Conservation (phyloP, 352 stramenopile genomes). For the Globisporangium rhizosaccharum region DNA sequence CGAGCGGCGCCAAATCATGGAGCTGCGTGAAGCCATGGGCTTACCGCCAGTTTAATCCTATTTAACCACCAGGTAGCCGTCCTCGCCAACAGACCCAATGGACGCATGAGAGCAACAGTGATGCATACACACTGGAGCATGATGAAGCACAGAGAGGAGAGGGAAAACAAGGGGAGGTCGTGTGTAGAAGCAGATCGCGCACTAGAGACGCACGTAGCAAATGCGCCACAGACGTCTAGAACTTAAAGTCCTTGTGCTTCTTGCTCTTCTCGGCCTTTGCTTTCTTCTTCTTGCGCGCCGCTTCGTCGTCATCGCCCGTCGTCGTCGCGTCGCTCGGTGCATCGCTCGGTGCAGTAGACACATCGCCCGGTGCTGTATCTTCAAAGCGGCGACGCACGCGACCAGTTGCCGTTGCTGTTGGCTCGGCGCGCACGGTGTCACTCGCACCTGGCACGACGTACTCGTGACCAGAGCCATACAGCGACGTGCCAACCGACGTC, state of each 20-base stretch:
- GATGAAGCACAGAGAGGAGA: too few species aligned
- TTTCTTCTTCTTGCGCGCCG: conserved; percentile 66
- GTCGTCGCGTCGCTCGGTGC: neutral
- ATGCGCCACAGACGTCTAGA: conserved; percentile 25
- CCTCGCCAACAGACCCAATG: too few species aligned
- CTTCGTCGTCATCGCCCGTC: conserved; percentile 46
- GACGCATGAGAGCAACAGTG: too few species aligned
- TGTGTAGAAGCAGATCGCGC: too few species aligned
- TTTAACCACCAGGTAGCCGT: too few species aligned
- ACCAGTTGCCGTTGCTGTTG: conserved; percentile 38
- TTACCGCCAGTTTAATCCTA: conserved; percentile 43
- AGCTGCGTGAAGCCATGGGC: conserved; percentile 74
- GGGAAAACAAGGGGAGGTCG: too few species aligned
- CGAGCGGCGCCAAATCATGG: conserved; percentile 79
- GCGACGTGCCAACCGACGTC: conserved; percentile 62
- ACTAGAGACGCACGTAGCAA: neutral
- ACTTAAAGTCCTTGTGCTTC: conserved; percentile 85
- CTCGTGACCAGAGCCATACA: conserved; percentile 70
- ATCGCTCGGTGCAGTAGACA: conserved; percentile 18
- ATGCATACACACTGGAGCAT: too few species aligned
- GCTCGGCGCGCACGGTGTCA: conserved; percentile 21
- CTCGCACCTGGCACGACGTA: conserved; percentile 71
- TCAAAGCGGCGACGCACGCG: conserved; percentile 69
- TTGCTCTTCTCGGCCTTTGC: conserved; percentile 73
- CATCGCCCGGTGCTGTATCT: conserved; percentile 22